Base-by-base conservation (phyloP, 768 basidiomycete species). In the Lactarius sp. region DNA sequence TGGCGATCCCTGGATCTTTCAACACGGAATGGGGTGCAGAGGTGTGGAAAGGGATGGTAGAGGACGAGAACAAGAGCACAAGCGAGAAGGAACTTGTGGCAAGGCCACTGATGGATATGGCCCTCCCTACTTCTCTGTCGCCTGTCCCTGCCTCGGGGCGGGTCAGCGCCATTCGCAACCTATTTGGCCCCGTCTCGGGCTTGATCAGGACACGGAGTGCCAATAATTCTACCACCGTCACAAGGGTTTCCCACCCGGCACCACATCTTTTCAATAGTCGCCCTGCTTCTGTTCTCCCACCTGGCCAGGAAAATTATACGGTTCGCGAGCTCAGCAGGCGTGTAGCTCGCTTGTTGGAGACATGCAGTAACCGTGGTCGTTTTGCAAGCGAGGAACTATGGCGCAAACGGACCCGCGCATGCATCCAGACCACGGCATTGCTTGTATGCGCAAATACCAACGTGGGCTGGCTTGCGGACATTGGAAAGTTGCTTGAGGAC, bases 21-120 rank as follows among this genome's bases (percentile, higher is more conserved):
- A 65, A 49, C 33, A 49, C 64, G 1, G n/a, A 37, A 10, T 65
- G 64, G 64, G 64, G 64, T n/a, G 42, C 36, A 18, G 39, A 51
- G 4, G 53, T 65, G 6, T 65, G 64, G 64, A 22, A 6, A 22
- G 36, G 9, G 27, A 14, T 44, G 5, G 7, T 4, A 1, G 42
- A 44, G 7, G 16, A 44, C 13, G 42, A 18, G 16, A 44, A 27
- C 27, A 27, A 27, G 27, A 2, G 9, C 10, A 10, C 9, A 37
- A 37, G 36, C 18, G 18, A 3, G 36, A 37, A 10, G 20, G 8
- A 37, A 34, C n/a, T 13, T 27, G 22, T 39, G 2, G 22, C 39
- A 20, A 6, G 3, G 16, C 14, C 14, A 16, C 54, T 14, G 2
- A 31, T 22, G 14, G 20, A 27, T 42, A 37, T 27, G 8, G 20